Percentiles rank a stretch among this genome's conserved stretches.
Conservation (phyloP, 495 filamentous ascomycete species). For the Letharia lupina region DNA sequence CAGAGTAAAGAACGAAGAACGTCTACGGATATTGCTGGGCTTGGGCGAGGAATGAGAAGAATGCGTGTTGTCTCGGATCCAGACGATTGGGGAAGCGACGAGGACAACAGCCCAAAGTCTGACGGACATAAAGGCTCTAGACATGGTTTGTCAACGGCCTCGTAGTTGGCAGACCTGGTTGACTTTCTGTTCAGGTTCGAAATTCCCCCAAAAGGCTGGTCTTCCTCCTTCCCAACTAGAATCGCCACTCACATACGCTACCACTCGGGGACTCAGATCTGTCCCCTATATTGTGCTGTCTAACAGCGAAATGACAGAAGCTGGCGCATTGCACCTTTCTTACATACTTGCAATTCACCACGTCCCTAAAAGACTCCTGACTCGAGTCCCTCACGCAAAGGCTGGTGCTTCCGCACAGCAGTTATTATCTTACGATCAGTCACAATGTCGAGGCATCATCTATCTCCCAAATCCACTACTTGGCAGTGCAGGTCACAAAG, state of each 20-base stretch:
- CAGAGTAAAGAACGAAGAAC: constrained; percentile 25
- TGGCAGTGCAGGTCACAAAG: constrained; percentile 29
- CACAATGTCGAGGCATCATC: constrained; percentile 31
- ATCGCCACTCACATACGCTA: constrained; percentile 24
- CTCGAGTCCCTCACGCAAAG: constrained; percentile 33
- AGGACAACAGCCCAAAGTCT: constrained; percentile 10
- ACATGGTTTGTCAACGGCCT: constrained; percentile 23
- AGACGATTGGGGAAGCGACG: constrained; percentile 15
- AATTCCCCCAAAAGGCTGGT: constrained; percentile 22
- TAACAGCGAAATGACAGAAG: constrained; percentile 32
- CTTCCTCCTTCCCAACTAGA: constrained; percentile 23
- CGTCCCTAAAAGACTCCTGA: constrained; percentile 35
- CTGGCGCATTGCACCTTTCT: constrained; percentile 37
- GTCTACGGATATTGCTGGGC: constrained; percentile 17
- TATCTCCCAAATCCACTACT: constrained; percentile 32
- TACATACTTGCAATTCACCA: constrained; percentile 39
- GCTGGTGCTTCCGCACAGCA: constrained; percentile 24
- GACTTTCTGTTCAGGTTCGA: constrained; percentile 16
- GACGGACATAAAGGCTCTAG: constrained; percentile 22
- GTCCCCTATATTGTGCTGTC: constrained; percentile 39
- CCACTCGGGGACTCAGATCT: constrained; percentile 39
- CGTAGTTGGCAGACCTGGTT: constrained; percentile 11
- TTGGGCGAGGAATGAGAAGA: constrained; percentile 16
- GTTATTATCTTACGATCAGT: constrained; percentile 25
- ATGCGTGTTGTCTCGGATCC: constrained; percentile 16